Base-by-base conservation (phyloP, 352 stramenopile species). In the Phytophthora nicotianae region DNA sequence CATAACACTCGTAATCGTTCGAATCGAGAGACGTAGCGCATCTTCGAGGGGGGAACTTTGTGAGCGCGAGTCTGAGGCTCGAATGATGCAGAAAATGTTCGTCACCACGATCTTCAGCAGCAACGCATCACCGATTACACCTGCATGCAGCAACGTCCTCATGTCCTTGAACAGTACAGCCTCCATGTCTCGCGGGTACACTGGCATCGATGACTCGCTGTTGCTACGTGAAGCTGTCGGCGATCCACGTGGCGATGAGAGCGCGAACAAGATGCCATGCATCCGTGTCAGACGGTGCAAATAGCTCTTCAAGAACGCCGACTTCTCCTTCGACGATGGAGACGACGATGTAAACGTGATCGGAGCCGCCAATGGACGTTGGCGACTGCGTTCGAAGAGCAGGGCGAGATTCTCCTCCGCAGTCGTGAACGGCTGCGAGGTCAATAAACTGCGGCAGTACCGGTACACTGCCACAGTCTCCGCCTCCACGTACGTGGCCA, bases 381-480 rank as follows among this genome's bases (percentile, higher is more conserved):
- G 88, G n/a, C 83, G 82, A 52, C 83, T 93, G 17, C 88, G 89
- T 48, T 96, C 88, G 68, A 97, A 97, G 6, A 97, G 73, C 61
- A 96, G 50, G 49, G 79, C 87, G 5, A 97, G 69, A 58, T 97
- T 97, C 48, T 97, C 89, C 50, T 93, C 83, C 0, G 89, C 89
- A 0, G 89, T 97, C 19, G 80, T 75, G 59, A 97, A 97, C 16
- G 90, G 90, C 67, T 91, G 79, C 14, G 77, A 68, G 37, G 91
- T 90, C 37, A 97, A 60, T 38, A 97, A 63, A 64, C 83, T 95
- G 55, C 89, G 83, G 58, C 87, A 96, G 70, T 97, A 97, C 19
- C 88, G 81, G 51, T 97, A 97, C 21, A 97, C 88, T 0, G 90
- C 89, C 21, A 97, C 89, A 4, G 87, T 96, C 74, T 97, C 90